Evolutionary conservation across 116 monocot species (phyloP), one percentile per base, ranked within the genome.

Genomic region (Iris pallida): DNA sequence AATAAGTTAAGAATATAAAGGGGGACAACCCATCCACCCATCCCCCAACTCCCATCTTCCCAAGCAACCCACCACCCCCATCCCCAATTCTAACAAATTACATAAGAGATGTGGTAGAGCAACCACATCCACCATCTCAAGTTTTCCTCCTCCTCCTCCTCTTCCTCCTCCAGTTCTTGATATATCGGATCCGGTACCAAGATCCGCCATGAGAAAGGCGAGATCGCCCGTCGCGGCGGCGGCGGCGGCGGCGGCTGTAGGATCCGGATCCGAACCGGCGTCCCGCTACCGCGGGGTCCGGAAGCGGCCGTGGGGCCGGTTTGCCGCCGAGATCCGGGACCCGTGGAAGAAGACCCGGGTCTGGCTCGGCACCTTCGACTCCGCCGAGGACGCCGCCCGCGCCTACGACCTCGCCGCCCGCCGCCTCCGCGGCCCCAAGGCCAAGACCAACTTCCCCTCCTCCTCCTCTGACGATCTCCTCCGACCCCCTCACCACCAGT

Each of bases 291-390:
- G 66, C 15, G 66, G 66, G 14, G 66, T 66, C 66, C 66, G 66
- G 52, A 8, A 45, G 44, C 48, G 66, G 14, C 66, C 66, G 52
- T 66, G 52, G 52, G 66, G 66, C 7, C 43, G 43, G 20, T 66
- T 13, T n/a, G 66, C 66, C n/a, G 66, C 66, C 1, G 66, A 66
- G 66, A 66, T 66, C 51, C 51, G 66, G 0, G 66, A 66, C 40
- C 43, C 66, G 30, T 4, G 41, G 1, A 15, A 15, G 11, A 20
- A n/a, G 13, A 42, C 43, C 40, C 70, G 90, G 12, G 81, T 86
- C 18, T 90, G 90, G 90, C 86, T 90, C 56, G 90, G 90, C 63
- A 90, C 90, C 20, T 90, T 90, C 61, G 82, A 90, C 77, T 80
- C 85, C 16, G 85, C 85, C 20, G 86, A 86, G 78, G 90, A 83